A percentile compares a stretch with the other conserved stretches of the same genome.
Conservation (phyloP, 306 rosid species). For the Castanospermum australe region DNA sequence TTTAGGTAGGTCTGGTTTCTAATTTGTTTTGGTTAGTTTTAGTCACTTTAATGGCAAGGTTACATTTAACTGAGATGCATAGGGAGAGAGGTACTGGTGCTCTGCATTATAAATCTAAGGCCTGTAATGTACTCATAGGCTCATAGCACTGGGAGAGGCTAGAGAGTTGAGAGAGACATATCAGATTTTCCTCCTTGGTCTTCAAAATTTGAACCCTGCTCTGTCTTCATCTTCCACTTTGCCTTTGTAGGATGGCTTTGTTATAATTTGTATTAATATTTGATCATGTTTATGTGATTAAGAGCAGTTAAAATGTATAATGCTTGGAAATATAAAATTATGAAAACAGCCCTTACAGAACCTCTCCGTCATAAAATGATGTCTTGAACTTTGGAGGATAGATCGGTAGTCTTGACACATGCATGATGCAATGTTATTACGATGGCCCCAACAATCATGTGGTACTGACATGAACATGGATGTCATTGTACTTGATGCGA, state of each 20-base stretch:
- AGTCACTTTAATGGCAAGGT: not conserved
- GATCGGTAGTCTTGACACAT: not conserved
- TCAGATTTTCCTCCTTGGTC: not conserved
- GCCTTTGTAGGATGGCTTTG: not conserved
- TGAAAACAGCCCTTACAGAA: not conserved
- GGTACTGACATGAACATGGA: slow-evolving; percentile 51
- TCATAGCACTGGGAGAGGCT: slow-evolving; percentile 19
- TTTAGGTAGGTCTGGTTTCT: slow-evolving; percentile 1
- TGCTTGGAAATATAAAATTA: not conserved
- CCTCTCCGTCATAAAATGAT: slow-evolving; percentile 23
- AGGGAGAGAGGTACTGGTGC: slow-evolving; percentile 15
- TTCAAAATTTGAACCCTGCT: slow-evolving; percentile 8
- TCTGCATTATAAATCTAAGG: slow-evolving; percentile 20
- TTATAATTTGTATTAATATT: not conserved
- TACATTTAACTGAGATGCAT: slow-evolving; percentile 11
- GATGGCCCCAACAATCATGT: slow-evolving; percentile 34
- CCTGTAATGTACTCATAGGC: slow-evolving; percentile 28
- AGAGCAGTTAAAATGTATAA: not conserved
- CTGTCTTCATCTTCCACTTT: not conserved
- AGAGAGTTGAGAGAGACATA: slow-evolving; percentile 32
- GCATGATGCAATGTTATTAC: slow-evolving; percentile 23
- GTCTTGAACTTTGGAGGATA: not conserved
- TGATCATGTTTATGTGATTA: not conserved
- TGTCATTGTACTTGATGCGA: slow-evolving; percentile 47
- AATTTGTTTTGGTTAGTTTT: not conserved